Conservation (phyloP, 192 early-diverging fungal species). For the Linnemannia zychae region DNA sequence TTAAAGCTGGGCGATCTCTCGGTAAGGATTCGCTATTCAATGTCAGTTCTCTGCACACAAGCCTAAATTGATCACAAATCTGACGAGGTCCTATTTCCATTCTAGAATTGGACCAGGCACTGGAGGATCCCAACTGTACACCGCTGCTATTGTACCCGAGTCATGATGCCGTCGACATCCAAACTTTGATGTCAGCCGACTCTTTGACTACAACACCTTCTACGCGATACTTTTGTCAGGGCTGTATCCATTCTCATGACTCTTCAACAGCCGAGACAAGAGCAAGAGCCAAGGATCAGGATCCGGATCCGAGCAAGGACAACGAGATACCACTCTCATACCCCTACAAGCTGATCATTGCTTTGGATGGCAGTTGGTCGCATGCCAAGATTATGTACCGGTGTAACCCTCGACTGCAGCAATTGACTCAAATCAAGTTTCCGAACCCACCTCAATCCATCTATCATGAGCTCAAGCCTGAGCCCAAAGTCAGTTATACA, state of each 20-base stretch:
- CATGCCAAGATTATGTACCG: slow-evolving; percentile 58
- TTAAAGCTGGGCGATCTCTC: slow-evolving; percentile 26
- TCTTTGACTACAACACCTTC: background rate
- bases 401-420: slow-evolving; percentile 54
- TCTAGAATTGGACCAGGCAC: slow-evolving; percentile 42
- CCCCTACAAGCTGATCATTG: slow-evolving; percentile 50
- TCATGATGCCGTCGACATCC: slow-evolving; percentile 39
- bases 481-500: slow-evolving; percentile 45
- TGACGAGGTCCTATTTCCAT: background rate
- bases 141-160: slow-evolving; percentile 52
- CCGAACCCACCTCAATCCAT: slow-evolving; percentile 51
- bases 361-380: slow-evolving; percentile 56
- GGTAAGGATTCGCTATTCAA: slow-evolving; percentile 8
- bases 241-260: slow-evolving; percentile 14
- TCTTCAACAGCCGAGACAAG: background rate
- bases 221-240: slow-evolving; percentile 31
- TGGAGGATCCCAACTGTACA: slow-evolving; percentile 35
- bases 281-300: background rate
- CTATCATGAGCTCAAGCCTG: slow-evolving; percentile 53
- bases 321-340: slow-evolving; percentile 3
- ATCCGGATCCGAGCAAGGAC: background rate
- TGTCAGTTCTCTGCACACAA: too few species aligned
- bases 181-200: background rate
- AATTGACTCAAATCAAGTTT: slow-evolving; percentile 49
- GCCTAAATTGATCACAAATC: background rate